Conservation (phyloP, 2,329 filamentous ascomycete species). For the Claviceps sp. region DNA sequence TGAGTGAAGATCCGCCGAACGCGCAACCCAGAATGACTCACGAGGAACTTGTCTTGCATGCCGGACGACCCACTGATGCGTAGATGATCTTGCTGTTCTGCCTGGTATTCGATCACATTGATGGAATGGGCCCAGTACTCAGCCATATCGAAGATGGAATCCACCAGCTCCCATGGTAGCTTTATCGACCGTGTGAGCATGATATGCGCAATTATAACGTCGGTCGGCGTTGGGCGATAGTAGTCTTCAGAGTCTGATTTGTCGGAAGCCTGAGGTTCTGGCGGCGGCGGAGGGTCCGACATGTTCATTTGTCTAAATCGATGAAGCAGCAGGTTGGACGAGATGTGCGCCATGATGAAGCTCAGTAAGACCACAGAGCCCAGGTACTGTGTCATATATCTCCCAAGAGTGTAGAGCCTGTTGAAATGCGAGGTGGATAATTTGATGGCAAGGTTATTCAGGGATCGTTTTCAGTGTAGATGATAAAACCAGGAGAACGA, state of each 20-base stretch:
- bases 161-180: slow-evolving; percentile 41
- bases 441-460: too few relatives aligned
- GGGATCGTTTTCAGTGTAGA: too few relatives aligned
- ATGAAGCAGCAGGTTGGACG: slow-evolving; percentile 11
- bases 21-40: slow-evolving; percentile 9
- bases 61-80: slow-evolving; percentile 12
- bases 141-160: slow-evolving; percentile 42
- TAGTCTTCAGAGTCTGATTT: slow-evolving; percentile 3
- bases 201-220: slow-evolving; percentile 35
- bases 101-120: slow-evolving; percentile 17
- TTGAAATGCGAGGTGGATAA: neutral
- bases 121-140: slow-evolving; percentile 48
- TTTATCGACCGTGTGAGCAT: slow-evolving; percentile 29
- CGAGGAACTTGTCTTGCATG: slow-evolving; percentile 20
- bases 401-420: too few relatives aligned
- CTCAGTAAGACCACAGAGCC: slow-evolving; percentile 4
- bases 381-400: slow-evolving; percentile 6
- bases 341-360: slow-evolving; percentile 16
- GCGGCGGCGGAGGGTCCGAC: neutral
- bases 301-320: slow-evolving; percentile 6
- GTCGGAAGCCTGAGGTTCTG: slow-evolving; percentile 2
- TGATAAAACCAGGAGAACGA: too few relatives aligned
- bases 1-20: neutral
- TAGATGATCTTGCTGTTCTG: slow-evolving; percentile 11
- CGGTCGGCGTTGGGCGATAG: slow-evolving; percentile 27